Evolutionary conservation across 2,329 filamentous ascomycete species (phyloP).

Genomic region (Ceratocystis harringtonii): DNA sequence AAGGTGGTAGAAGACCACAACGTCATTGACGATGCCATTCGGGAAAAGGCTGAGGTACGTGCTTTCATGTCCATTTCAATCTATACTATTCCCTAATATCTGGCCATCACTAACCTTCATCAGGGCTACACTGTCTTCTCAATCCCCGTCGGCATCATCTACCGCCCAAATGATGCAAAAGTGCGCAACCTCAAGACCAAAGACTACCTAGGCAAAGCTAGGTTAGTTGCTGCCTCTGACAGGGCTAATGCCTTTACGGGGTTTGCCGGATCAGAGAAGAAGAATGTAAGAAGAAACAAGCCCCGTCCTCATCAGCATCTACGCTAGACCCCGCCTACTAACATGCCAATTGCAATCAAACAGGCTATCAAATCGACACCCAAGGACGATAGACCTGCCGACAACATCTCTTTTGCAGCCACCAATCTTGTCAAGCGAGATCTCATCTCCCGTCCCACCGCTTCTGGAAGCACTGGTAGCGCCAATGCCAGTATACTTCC

Average conservation of each 20-base stretch:
- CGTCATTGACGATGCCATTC: constrained; percentile 94
- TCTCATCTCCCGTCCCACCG: constrained; percentile 60
- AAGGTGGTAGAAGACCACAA: constrained; percentile 94
- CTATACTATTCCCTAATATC: constrained; percentile 18
- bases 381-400: constrained; percentile 65
- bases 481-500: constrained; percentile 68
- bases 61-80: not conserved
- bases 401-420: constrained; percentile 81
- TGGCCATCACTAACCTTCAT: constrained; percentile 17
- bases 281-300: constrained; percentile 39
- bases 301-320: constrained; percentile 9
- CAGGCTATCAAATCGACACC: constrained; percentile 38
- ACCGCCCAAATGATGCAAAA: constrained; percentile 91
- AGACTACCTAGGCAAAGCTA: constrained; percentile 93
- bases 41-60: constrained; percentile 72
- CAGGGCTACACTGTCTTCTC: constrained; percentile 97
- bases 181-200: constrained; percentile 97
- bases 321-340: constrained; percentile 3
- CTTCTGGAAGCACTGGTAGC: constrained; percentile 20
- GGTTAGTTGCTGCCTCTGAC: constrained; percentile 77
- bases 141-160: constrained; percentile 88
- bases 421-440: constrained; percentile 85
- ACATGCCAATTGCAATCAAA: not conserved
- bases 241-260: constrained; percentile 67
- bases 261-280: constrained; percentile 64